Base-by-base conservation (phyloP, 257 asterid genomes). In the Ocimum tenuiflorum region DNA sequence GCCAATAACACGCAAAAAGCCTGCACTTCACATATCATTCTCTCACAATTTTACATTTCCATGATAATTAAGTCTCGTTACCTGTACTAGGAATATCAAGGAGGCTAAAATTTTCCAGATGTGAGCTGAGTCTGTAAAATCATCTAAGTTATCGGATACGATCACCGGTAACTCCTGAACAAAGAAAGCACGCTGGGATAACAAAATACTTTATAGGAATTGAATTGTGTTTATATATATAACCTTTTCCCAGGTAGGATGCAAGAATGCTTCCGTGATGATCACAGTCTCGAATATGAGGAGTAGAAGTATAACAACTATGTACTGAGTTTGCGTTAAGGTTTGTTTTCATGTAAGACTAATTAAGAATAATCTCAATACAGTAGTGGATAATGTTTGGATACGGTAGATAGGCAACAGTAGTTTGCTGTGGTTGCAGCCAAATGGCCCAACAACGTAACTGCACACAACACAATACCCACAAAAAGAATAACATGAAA, bases 361-460 rank as follows among this genome's bases (percentile, higher is more conserved):
- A 27, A 27, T 27, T 27, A 27, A 27, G 31, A 2, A 31, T 31
- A 31, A 31, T 31, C 6, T 27, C 2, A 31, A 31, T 31, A 7
- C 6, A 31, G 36, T 3, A 31, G 36, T 31, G 3, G 36, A 31
- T 0, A 14, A 7, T 3, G 33, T 9, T 17, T 33, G 85, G 88
- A 86, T 86, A 86, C 90, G 58, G 68, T 68, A 38, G 79, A 67
- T 56, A 86, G 82, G 78, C 85, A 81, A 49, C 11, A 60, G 3
- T 35, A 4, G 13, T 81, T 81, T n/a, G 82, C 74, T 8, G 85
- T 70, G 31, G 23, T 19, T 6, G 90, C 83, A 55, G 90, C 90
- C 64, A 81, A 20, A 65, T 83, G 84, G 13, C 94, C 94, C 48
- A 86, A 74, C 75, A 69, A 78, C 22, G 90, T 67, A 73, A 75